Evolutionary conservation across 108 stramenopile species (phyloP).

Genomic region (Parietichytrium sp.): DNA sequence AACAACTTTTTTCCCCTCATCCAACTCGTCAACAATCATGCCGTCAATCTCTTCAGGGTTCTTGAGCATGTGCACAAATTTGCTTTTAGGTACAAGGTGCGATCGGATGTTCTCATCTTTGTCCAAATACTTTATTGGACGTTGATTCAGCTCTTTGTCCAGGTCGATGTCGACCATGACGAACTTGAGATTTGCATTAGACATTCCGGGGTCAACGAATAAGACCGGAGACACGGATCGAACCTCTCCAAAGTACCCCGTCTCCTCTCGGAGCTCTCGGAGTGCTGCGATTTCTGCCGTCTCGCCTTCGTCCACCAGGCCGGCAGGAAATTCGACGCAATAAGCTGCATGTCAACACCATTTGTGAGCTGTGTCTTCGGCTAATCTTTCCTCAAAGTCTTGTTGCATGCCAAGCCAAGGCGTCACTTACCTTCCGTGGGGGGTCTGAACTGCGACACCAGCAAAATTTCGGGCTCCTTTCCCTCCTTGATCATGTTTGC

Average conservation of each 20-base stretch:
- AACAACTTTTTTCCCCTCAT: background rate
- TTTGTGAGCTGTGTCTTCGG: too few relatives aligned
- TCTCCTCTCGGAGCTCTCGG: background rate
- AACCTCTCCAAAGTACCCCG: background rate
- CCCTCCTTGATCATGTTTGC: background rate
- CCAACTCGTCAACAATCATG: background rate
- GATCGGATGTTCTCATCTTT: background rate
- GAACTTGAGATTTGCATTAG: background rate
- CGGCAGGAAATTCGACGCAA: background rate
- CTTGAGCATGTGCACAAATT: background rate
- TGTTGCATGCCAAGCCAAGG: too few relatives aligned
- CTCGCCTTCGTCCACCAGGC: background rate
- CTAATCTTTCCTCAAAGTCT: too few relatives aligned
- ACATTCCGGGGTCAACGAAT: background rate
- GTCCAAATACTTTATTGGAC: background rate
- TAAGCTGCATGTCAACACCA: too few relatives aligned
- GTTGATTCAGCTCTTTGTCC: background rate
- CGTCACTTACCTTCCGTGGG: too few relatives aligned
- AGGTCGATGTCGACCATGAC: background rate
- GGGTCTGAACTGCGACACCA: background rate
- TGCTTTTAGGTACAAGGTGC: background rate
- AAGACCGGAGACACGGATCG: background rate
- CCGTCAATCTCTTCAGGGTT: background rate
- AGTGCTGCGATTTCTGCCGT: background rate
- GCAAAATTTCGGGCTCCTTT: background rate